Conservation (phyloP, 257 asterid genomes). For the Voacanga thouarsii region DNA sequence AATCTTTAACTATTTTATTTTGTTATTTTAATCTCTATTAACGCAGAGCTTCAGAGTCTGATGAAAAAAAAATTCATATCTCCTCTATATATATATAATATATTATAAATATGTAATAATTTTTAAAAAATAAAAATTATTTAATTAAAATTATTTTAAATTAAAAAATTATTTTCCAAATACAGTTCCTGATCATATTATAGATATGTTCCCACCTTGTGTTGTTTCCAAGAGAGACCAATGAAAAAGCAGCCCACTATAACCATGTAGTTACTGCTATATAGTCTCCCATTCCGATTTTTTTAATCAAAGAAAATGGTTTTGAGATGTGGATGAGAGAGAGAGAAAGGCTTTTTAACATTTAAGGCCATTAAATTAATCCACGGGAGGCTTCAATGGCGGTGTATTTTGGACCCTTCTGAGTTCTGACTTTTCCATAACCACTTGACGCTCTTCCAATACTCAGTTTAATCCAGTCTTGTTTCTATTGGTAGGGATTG, state of each 20-base stretch:
- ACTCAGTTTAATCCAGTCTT: not conserved
- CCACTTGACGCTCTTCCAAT: not conserved
- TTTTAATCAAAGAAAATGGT: conserved; percentile 1
- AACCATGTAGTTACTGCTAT: conserved; percentile 1
- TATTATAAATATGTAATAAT: too few relatives aligned
- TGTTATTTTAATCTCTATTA: too few relatives aligned
- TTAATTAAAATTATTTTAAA: too few relatives aligned
- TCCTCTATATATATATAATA: too few relatives aligned
- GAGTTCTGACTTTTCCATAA: not conserved
- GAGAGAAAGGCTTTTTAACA: not conserved
- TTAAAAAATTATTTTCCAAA: too few relatives aligned
- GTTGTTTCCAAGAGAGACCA: not conserved
- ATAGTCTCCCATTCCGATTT: not conserved
- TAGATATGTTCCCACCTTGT: too few relatives aligned
- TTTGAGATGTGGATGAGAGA: conserved; percentile 21
- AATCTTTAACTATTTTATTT: too few relatives aligned
- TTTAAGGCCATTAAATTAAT: conserved; percentile 18
- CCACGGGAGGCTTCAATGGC: conserved; percentile 18
- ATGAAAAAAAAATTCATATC: too few relatives aligned
- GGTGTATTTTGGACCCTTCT: conserved; percentile 22
- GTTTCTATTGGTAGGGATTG: not conserved
- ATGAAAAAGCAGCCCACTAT: not conserved
- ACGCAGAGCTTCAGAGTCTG: too few relatives aligned
- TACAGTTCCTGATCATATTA: too few relatives aligned
- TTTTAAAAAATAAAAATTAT: too few relatives aligned